Evolutionary conservation across 805 yeast genomes (phyloP).

Genomic region (Saccharomycopsis fibuligera): DNA sequence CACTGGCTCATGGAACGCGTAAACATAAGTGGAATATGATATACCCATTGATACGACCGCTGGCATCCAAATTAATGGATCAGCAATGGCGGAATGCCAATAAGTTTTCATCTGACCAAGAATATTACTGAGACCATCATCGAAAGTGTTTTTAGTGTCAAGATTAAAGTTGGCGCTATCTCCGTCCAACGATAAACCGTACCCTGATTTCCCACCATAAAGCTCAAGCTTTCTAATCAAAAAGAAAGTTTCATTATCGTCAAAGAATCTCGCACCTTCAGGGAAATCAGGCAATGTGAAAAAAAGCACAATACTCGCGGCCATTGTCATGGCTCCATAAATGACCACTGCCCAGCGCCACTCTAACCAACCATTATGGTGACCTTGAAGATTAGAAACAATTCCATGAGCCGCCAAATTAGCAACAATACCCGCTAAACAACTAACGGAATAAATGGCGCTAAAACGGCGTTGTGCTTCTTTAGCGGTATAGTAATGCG

Average conservation of each 20-base stretch:
- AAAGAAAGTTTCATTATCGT: conserved; percentile 36
- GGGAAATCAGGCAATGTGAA: conserved; percentile 46
- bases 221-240: conserved; percentile 21
- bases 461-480: conserved; percentile 68
- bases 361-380: conserved; percentile 31
- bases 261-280: conserved; percentile 34
- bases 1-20: conserved; percentile 19
- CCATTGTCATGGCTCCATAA: conserved; percentile 36
- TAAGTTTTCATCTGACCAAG: too few relatives aligned
- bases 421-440: conserved; percentile 71
- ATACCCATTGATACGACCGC: conserved; percentile 52
- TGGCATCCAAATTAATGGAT: conserved; percentile 48
- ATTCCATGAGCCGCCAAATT: conserved; percentile 66
- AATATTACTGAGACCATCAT: too few relatives aligned
- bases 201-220: conserved; percentile 34
- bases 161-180: too few relatives aligned
- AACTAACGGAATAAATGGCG: conserved; percentile 58
- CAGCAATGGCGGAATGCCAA: too few relatives aligned
- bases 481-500: conserved; percentile 43
- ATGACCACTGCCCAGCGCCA: conserved; percentile 50
- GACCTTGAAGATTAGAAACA: conserved; percentile 48
- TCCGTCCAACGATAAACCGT: conserved; percentile 37
- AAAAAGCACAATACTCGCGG: conserved; percentile 28
- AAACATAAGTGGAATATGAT: conserved; percentile 16
- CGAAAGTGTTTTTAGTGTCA: too few relatives aligned